Evolutionary conservation across 139 green algal genomes (phyloP).

Genomic region (Pseudopediastrum boryanum): DNA sequence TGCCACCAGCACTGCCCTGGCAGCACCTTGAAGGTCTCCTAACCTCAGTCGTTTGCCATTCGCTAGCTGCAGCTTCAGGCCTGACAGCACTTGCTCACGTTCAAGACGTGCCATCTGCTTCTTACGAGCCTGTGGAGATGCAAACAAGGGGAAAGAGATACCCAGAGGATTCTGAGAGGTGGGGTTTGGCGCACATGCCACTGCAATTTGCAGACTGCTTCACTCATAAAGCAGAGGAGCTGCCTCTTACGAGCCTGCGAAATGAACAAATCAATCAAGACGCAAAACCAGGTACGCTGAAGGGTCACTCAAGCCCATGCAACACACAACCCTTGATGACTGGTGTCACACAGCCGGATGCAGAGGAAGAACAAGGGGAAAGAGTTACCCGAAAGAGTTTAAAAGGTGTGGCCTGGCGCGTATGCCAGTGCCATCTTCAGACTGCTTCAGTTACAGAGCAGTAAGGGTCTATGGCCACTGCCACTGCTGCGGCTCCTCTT

Average conservation of each 20-base stretch:
- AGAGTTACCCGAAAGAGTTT: neutral
- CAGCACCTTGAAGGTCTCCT: constrained; percentile 59
- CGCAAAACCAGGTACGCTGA: neutral
- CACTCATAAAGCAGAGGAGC: neutral
- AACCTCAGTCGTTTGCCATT: constrained; percentile 66
- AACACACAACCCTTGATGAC: neutral
- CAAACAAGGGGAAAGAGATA: neutral
- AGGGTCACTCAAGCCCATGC: too few species aligned
- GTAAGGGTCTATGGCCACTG: too few species aligned
- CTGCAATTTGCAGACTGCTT: too few species aligned
- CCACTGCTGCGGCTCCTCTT: too few species aligned
- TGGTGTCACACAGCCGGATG: too few species aligned
- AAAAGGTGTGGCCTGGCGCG: neutral
- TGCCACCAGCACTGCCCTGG: constrained; percentile 69
- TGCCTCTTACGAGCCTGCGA: too few species aligned
- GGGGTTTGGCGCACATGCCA: neutral
- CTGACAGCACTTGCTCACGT: constrained; percentile 73
- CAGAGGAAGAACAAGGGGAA: neutral
- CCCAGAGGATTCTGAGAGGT: neutral
- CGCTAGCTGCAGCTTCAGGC: constrained; percentile 68
- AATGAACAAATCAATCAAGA: neutral
- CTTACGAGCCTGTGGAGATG: constrained; percentile 59
- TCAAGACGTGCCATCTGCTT: constrained; percentile 75
- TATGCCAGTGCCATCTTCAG: too few species aligned
- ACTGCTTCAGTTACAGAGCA: too few species aligned